Conservation (phyloP, 495 filamentous ascomycete species). For the Penicillium crystallinum region DNA sequence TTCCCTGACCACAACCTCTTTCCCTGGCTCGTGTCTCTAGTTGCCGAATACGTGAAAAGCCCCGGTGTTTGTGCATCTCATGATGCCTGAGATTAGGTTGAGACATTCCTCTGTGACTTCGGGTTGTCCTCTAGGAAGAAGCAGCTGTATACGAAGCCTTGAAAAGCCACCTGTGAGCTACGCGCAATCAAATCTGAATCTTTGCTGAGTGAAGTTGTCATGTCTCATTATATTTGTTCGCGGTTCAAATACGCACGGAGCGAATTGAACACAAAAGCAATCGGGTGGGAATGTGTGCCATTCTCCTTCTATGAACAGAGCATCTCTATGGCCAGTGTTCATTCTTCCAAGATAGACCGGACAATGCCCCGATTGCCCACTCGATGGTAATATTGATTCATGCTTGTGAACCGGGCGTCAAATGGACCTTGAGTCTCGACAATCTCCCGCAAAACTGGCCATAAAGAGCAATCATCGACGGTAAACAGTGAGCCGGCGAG, state of each 20-base stretch:
- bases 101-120: background rate
- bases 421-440: conserved; percentile 25
- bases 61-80: too few species aligned
- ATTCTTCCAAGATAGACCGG: conserved; percentile 39
- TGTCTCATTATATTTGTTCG: conserved; percentile 13
- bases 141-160: background rate
- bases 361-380: conserved; percentile 48
- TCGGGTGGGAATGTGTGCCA: background rate
- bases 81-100: too few species aligned
- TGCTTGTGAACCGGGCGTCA: conserved; percentile 33
- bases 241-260: conserved; percentile 4
- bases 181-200: background rate
- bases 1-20: conserved; percentile 25
- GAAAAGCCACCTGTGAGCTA: background rate
- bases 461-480: conserved; percentile 66
- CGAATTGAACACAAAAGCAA: background rate
- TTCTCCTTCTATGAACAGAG: background rate
- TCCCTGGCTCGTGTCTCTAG: conserved; percentile 30
- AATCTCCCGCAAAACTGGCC: conserved; percentile 63
- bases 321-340: background rate
- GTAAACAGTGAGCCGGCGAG: conserved; percentile 52
- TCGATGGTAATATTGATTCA: conserved; percentile 50
- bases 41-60: background rate
- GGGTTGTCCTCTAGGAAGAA: background rate
- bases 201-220: conserved; percentile 1